These are phyloP conservation scores for Byssothecium circinans DNA, from an alignment of 2,329 filamentous ascomycete species.

Conservation along the genomic window DNA sequence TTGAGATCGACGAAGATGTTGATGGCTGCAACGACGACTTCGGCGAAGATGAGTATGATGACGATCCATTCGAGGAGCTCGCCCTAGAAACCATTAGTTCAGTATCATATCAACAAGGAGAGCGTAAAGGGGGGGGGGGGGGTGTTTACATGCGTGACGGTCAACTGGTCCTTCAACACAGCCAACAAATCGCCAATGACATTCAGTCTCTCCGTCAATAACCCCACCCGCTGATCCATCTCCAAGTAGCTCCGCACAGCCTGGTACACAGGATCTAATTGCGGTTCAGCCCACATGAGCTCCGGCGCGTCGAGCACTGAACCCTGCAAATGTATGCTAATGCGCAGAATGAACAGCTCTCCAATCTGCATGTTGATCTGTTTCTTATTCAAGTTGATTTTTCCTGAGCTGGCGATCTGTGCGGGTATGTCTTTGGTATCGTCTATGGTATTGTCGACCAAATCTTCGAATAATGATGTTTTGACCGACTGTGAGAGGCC, in stretches of 20 bases:
- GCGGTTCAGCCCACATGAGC: slow-evolving; percentile 97
- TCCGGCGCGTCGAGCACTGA: slow-evolving; percentile 96
- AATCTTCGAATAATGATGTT: slow-evolving; percentile 94
- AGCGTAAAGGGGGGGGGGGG: not conserved
- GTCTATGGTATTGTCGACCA: slow-evolving; percentile 91
- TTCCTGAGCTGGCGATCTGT: slow-evolving; percentile 89
- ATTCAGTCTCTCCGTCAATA: slow-evolving; percentile 85
- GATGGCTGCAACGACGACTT: slow-evolving; percentile 88
- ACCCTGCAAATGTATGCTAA: slow-evolving; percentile 97
- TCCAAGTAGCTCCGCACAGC: slow-evolving; percentile 94
- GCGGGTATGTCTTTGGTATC: slow-evolving; percentile 90
- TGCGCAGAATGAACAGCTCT: slow-evolving; percentile 94
- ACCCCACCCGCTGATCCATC: slow-evolving; percentile 91
- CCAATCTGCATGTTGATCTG: slow-evolving; percentile 99
- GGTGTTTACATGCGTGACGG: slow-evolving; percentile 64
- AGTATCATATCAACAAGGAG: slow-evolving; percentile 4
- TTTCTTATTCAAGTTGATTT: slow-evolving; percentile 81
- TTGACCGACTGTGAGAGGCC: slow-evolving; percentile 95
- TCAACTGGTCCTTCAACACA: slow-evolving; percentile 92
- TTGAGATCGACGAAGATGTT: slow-evolving; percentile 96
- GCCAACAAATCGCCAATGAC: slow-evolving; percentile 93
- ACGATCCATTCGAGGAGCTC: slow-evolving; percentile 64
- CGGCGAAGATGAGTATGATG: slow-evolving; percentile 91
- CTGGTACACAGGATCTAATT: slow-evolving; percentile 94
- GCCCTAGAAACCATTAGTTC: slow-evolving; percentile 32